A percentile compares a stretch with the other conserved stretches of the same genome.
Evolutionary conservation across 78 protist species (phyloP).

Genomic region (Dictyostelium intermedium): DNA sequence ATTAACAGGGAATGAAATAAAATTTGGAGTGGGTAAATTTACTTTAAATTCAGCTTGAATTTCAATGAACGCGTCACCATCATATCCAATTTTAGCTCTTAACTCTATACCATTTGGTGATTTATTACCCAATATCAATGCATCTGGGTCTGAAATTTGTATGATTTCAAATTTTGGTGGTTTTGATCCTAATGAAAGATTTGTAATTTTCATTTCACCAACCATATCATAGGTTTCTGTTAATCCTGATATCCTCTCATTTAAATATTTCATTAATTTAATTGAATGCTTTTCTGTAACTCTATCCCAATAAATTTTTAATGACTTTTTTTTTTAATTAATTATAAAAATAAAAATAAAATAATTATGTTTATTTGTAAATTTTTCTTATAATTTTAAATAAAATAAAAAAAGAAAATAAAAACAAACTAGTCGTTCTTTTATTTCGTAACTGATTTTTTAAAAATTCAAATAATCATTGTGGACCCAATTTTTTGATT

Average conservation of each 20-base stretch:
- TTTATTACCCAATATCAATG: background rate
- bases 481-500: background rate
- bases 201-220: conserved; percentile 30
- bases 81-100: conserved; percentile 41
- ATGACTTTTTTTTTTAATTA: background rate
- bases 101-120: conserved; percentile 47
- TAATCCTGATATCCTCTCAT: background rate
- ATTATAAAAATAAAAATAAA: background rate
- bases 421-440: background rate
- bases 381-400: background rate
- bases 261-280: conserved; percentile 36
- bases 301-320: conserved; percentile 77
- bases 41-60: conserved; percentile 42
- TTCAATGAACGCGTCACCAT: conserved; percentile 62
- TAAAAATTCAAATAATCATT: background rate
- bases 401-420: background rate
- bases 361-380: background rate
- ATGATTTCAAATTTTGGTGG: conserved; percentile 53
- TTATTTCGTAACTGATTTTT: background rate
- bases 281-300: conserved; percentile 38
- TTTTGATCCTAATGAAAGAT: conserved; percentile 48
- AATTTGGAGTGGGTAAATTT: conserved; percentile 67
- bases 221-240: conserved; percentile 50
- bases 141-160: conserved; percentile 54
- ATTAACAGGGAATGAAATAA: conserved; percentile 42